Base-by-base conservation (phyloP, 139 green algal species). In the Mychonastes homosphaera region DNA sequence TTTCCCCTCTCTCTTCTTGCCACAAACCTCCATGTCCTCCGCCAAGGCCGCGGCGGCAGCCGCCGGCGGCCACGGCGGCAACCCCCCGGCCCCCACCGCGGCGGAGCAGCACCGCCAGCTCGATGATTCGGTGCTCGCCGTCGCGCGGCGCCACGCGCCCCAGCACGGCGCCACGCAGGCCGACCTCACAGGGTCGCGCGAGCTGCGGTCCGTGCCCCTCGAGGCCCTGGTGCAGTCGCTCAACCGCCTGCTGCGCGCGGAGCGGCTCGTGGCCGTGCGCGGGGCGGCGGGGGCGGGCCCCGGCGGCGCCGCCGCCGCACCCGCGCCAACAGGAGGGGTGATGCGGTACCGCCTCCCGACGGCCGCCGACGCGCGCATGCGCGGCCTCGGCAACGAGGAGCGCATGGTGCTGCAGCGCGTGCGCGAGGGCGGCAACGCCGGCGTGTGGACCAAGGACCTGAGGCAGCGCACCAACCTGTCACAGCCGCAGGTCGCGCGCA, bases 371-470 rank as follows among this genome's bases (percentile, higher is more conserved):
- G 38, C 62, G 36, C 91, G 79, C 50, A 78, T 86, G 55, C 88
- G 88, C 57, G 86, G 86, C 2, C 61, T 97, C 9, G 68, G 36
- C 0, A 41, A 72, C 18, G 90, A 97, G 53, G 88, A 97, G 15
- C 35, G 89, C 58, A 72, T 97, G 9, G 62, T 97, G 19, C 91
- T 89, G 41, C 90, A 97, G 62, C 59, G 76, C 40, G 92, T 97
- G 57, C 71, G 87, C 55, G 23, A 63, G 15, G 59, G 80, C 3
- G 79, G 74, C 3, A 92, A 91, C 54, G 74, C 65, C 87, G 87
- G 89, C 26, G 79, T 96, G 4, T 97, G 90, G 90, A 95, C 85
- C 6, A 84, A 81, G 24, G 90, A 96, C 67, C 77, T 97, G 71
- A 89, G 85, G 58, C 47, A 72, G n/a, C 65, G 63, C 7, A 93